phyloP scores from a whole-genome alignment of 768 basidiomycete genomes.

The Tricholoma flavovirens region DNA sequence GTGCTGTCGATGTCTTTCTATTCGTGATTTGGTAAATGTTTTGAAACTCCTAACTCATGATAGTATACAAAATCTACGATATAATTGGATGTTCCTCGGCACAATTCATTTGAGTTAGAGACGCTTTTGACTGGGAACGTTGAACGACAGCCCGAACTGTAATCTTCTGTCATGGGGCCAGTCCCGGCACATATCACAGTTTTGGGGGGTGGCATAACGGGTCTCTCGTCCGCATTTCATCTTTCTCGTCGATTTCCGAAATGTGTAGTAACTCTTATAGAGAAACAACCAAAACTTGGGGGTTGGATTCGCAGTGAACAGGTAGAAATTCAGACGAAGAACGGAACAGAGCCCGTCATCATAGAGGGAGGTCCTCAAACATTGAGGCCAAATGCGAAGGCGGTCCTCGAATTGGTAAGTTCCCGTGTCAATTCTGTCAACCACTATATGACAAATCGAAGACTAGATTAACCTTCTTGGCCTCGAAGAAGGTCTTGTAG shows the following conservation, averaged over 20 bases:
- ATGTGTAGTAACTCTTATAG: conserved; percentile 60
- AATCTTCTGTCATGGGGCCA: background rate
- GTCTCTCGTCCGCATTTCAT: conserved; percentile 77
- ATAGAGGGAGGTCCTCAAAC: conserved; percentile 88
- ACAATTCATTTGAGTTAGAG: no score
- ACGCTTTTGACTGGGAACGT: no score
- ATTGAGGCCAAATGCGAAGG: conserved; percentile 67
- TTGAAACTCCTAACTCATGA: no score
- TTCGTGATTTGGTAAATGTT: no score
- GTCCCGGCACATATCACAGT: conserved; percentile 46
- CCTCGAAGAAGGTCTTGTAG: conserved; percentile 55
- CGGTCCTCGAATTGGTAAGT: conserved; percentile 76
- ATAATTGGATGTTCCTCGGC: no score
- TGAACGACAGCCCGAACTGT: background rate
- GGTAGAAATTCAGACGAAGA: conserved; percentile 32
- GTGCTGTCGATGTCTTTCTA: no score
- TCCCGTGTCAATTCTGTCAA: background rate
- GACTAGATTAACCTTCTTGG: conserved; percentile 72
- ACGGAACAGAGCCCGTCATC: conserved; percentile 37
- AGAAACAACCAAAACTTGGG: conserved; percentile 58
- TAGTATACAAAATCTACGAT: no score
- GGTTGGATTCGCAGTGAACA: conserved; percentile 81
- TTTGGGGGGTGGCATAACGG: conserved; percentile 77
- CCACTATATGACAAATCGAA: conserved; percentile 6
- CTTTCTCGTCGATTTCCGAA: conserved; percentile 60